Conservation (phyloP, 805 yeast species). For the Teunomyces barrocoloradensis region DNA sequence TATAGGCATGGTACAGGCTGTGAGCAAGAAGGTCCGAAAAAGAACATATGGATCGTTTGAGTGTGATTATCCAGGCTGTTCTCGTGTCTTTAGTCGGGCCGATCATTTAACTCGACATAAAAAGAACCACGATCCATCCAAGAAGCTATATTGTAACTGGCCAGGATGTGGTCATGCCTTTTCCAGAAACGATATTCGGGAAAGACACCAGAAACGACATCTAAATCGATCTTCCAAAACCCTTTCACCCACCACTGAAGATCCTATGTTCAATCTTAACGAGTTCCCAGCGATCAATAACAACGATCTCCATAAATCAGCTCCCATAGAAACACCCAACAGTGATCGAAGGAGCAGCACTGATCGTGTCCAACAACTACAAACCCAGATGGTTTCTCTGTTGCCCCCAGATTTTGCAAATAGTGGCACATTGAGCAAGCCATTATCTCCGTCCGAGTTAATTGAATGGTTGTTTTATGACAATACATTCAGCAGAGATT, state of each 20-base stretch:
- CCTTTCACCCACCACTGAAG: not conserved
- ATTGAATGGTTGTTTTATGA: slow-evolving; percentile 31
- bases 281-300: not conserved
- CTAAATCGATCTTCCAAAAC: not conserved
- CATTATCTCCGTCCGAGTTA: slow-evolving; percentile 27
- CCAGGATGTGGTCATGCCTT: slow-evolving; percentile 7
- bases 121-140: slow-evolving; percentile 9
- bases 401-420: not conserved
- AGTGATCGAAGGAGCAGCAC: not conserved
- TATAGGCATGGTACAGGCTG: not conserved
- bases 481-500: slow-evolving; percentile 9
- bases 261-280: not conserved
- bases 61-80: slow-evolving; percentile 6
- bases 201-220: slow-evolving; percentile 8
- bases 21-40: slow-evolving; percentile 13
- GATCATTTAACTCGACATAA: slow-evolving; percentile 10
- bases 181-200: slow-evolving; percentile 9
- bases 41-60: slow-evolving; percentile 17
- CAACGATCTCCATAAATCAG: not conserved
- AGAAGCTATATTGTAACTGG: slow-evolving; percentile 6
- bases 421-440: slow-evolving; percentile 4
- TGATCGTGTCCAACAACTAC: not conserved
- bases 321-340: not conserved
- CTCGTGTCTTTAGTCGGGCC: slow-evolving; percentile 6
- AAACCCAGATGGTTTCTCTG: not conserved